Conservation (phyloP, 192 early-diverging fungal genomes). For the Globomyces pollinis-pini region DNA sequence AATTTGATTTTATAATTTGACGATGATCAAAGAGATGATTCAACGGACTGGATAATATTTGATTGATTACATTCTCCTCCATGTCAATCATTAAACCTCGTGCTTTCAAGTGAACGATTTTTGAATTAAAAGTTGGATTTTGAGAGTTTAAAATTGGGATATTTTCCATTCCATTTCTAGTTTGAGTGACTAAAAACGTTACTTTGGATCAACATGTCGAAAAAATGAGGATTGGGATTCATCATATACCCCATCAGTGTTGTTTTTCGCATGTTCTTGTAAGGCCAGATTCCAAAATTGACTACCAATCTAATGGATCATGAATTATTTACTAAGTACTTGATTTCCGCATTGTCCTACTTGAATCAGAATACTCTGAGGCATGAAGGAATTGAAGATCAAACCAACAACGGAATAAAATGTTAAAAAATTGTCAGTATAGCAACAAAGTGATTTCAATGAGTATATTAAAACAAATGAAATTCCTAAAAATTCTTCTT, state of each 20-base stretch:
- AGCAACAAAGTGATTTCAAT: too few relatives aligned
- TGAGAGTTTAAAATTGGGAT: constrained; percentile 20
- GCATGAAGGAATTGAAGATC: not conserved
- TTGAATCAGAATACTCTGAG: not conserved
- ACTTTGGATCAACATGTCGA: constrained; percentile 29
- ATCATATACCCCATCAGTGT: constrained; percentile 28
- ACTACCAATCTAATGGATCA: constrained; percentile 28
- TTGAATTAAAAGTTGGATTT: not conserved
- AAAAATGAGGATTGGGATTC: constrained; percentile 48
- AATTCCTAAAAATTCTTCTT: constrained; percentile 80
- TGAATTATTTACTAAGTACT: constrained; percentile 1
- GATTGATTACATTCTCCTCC: constrained; percentile 45
- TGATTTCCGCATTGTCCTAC: constrained; percentile 56
- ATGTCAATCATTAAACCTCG: constrained; percentile 49
- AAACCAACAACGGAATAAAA: too few relatives aligned
- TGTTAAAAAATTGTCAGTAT: too few relatives aligned
- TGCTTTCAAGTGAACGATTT: constrained; percentile 31
- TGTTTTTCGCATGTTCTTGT: constrained; percentile 44
- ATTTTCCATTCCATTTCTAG: not conserved
- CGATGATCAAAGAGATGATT: constrained; percentile 36
- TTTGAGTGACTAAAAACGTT: too few relatives aligned
- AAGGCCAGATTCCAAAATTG: constrained; percentile 54
- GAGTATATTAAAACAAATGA: not conserved
- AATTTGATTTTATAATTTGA: constrained; percentile 34
- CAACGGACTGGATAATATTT: constrained; percentile 25